Percentiles rank a stretch among this genome's conserved stretches.
These are phyloP conservation scores for Phytophthora meadii DNA, from an alignment of 352 stramenopile genomes.

Conservation along the genomic window DNA sequence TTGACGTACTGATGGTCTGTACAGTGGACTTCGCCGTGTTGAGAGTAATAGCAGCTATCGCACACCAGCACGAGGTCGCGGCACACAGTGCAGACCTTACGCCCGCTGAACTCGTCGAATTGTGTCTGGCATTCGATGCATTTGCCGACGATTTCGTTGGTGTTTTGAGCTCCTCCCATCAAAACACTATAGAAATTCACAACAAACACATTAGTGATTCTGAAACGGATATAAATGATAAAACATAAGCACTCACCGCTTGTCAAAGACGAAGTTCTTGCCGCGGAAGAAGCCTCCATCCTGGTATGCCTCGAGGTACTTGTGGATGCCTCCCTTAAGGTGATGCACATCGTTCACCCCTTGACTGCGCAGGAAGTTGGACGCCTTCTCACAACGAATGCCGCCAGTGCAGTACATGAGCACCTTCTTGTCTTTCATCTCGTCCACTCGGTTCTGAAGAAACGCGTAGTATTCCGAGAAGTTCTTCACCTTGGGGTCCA, in stretches of 20 bases:
- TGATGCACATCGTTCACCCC: constrained; percentile 66
- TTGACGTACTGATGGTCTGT: constrained; percentile 78
- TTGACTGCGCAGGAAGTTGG: constrained; percentile 70
- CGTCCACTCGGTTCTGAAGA: constrained; percentile 60
- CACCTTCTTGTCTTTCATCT: constrained; percentile 77
- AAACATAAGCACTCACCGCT: constrained; percentile 47
- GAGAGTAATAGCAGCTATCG: constrained; percentile 63
- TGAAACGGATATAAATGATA: too few species aligned
- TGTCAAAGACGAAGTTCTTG: constrained; percentile 87
- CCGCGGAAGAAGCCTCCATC: constrained; percentile 73
- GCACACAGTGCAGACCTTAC: constrained; percentile 77
- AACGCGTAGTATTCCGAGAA: constrained; percentile 83
- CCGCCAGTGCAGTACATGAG: constrained; percentile 85
- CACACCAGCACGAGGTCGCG: constrained; percentile 78
- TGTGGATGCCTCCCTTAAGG: constrained; percentile 79
- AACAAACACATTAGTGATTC: neutral
- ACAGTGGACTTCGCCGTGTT: constrained; percentile 75
- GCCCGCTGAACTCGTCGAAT: constrained; percentile 70
- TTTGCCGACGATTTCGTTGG: constrained; percentile 70
- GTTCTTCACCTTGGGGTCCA: constrained; percentile 76
- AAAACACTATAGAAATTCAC: constrained; percentile 47
- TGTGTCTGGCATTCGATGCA: constrained; percentile 70
- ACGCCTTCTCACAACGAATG: constrained; percentile 81
- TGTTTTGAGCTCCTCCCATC: constrained; percentile 59
- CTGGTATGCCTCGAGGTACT: constrained; percentile 72